Evolutionary conservation across 257 asterid genomes (phyloP).

Genomic region (Solanum verrucosum): DNA sequence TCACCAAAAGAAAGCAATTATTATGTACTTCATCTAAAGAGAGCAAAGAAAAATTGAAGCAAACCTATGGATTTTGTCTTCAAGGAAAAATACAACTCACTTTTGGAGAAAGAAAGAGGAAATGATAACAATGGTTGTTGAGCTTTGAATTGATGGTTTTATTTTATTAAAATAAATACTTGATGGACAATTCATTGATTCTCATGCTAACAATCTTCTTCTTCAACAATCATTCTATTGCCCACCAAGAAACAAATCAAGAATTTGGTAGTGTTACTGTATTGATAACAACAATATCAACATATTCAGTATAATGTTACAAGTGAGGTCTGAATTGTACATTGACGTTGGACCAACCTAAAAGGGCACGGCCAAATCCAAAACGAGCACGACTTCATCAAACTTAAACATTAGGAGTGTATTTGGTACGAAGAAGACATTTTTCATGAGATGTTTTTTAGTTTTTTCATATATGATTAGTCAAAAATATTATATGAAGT

Average conservation of each 20-base stretch:
- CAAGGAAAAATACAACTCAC: not conserved
- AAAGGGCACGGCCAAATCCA: not conserved
- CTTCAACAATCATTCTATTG: not conserved
- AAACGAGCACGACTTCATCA: not conserved
- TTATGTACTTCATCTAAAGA: not conserved
- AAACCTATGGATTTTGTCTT: not conserved
- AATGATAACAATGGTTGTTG: not conserved
- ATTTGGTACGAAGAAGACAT: not conserved
- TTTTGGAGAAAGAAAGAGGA: not conserved
- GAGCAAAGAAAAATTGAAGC: not conserved
- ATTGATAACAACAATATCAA: not conserved
- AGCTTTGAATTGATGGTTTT: not conserved
- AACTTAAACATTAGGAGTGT: not conserved
- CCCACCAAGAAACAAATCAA: not conserved
- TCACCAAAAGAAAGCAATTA: not conserved
- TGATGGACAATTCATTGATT: not conserved
- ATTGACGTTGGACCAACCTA: not conserved
- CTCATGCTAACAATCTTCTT: not conserved
- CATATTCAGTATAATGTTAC: not conserved
- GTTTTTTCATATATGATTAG: not conserved
- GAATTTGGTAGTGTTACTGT: not conserved
- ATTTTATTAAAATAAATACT: not conserved
- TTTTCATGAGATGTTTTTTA: not conserved
- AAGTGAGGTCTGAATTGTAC: rapidly evolving
- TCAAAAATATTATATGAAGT: no score